Base-by-base conservation (phyloP, 768 basidiomycete species). In the Mycena maculata region DNA sequence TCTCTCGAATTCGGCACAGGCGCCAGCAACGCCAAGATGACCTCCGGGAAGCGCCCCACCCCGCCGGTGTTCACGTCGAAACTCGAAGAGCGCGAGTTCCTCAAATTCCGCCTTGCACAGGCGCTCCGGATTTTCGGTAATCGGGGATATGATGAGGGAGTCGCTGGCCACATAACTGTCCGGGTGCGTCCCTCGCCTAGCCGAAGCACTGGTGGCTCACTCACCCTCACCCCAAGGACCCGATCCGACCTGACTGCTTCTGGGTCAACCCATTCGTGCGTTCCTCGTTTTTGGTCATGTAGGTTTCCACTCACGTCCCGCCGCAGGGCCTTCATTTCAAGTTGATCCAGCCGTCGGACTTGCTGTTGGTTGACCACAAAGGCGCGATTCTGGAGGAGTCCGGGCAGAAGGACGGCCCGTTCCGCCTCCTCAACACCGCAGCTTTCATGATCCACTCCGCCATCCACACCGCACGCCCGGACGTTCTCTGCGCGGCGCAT, bases 121-220 rank as follows among this genome's bases (percentile, higher is more conserved):
- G 82, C 83, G 1, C 82, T 81, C 73, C 76, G 84, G 41, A 82
- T 85, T 53, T 83, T 85, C 65, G 83, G 82, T 84, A 79, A 82
- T 55, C 71, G 80, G 25, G 85, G 84, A 23, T 86, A 81, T 65
- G 82, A 81, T 49, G 83, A 86, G 66, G 85, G 84, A 33, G 76
- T 83, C 30, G 83, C 85, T 16, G 85, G 85, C 1, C 85, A 86
- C 68, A 86, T 87, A 65, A 86, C 86, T 28, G 82, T 85, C 38
- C 80, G 84, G 36, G 81, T 62, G 25, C 12, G 59, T 67, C 13
- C 18, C 25, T 16, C 27, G 13, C 7, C n/a, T 39, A 8, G 27
- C 48, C 12, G 13, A 27, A 5, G 22, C 36, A 1, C 10, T 12
- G 30, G 18, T 9, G 22, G 7, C 5, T 10, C 1, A 8, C 4